A percentile compares a stretch with the other conserved stretches of the same genome.
These are phyloP conservation scores for Eutypa lata DNA, from an alignment of 2,329 filamentous ascomycete genomes.

Conservation along the genomic window DNA sequence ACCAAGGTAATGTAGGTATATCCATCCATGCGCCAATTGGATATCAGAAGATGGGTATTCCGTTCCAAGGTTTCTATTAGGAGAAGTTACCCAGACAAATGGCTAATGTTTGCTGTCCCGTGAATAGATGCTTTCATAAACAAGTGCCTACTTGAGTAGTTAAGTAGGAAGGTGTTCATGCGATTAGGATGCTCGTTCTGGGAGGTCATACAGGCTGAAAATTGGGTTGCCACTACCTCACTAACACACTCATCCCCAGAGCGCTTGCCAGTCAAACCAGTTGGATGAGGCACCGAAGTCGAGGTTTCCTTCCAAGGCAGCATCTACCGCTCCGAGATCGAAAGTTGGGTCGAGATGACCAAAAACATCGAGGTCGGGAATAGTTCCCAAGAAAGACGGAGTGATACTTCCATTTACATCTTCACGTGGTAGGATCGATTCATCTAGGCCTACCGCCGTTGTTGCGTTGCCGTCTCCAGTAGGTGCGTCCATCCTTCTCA, in stretches of 20 bases:
- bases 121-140: no score
- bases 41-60: no score
- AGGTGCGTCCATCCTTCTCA: constrained; percentile 15
- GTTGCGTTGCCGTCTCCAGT: constrained; percentile 11
- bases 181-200: neutral
- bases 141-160: no score
- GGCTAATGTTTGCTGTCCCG: no score
- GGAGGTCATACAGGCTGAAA: neutral
- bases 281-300: constrained; percentile 52
- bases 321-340: constrained; percentile 51
- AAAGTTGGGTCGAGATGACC: constrained; percentile 55
- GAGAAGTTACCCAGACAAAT: no score
- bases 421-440: constrained; percentile 4
- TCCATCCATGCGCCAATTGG: no score
- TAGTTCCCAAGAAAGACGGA: constrained; percentile 39
- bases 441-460: constrained; percentile 3
- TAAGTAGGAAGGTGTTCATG: no score
- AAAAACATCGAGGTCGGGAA: constrained; percentile 51
- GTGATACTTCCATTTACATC: constrained; percentile 32
- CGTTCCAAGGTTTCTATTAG: no score
- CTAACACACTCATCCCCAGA: constrained; percentile 14
- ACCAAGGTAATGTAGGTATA: no score
- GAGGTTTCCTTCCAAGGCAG: constrained; percentile 51
- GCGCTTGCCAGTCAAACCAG: constrained; percentile 39
- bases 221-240: neutral